Conservation (phyloP, 2,329 filamentous ascomycete species). For the Zasmidium citrigriseum region DNA sequence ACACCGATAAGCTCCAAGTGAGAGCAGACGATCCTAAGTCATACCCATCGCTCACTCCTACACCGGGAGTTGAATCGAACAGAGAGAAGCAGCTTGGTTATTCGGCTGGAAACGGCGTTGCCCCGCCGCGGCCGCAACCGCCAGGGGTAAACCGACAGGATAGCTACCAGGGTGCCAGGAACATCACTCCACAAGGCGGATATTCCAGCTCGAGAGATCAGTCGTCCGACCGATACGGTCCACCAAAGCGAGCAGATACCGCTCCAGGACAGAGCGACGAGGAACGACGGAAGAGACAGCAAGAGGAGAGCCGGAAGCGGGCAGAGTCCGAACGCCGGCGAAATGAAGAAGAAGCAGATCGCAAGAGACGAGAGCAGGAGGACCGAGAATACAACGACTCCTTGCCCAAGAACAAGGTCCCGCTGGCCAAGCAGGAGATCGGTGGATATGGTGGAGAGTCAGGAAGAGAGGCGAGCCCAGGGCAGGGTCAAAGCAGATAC, state of each 20-base stretch:
- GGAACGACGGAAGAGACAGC: constrained; percentile 36
- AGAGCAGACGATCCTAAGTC: constrained; percentile 69
- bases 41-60: constrained; percentile 68
- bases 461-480: constrained; percentile 44
- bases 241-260: constrained; percentile 33
- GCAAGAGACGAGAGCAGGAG: constrained; percentile 69
- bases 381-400: constrained; percentile 77
- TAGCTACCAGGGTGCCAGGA: constrained; percentile 42
- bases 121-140: constrained; percentile 50
- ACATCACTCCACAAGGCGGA: constrained; percentile 20
- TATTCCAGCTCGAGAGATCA: constrained; percentile 26
- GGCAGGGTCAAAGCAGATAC: constrained; percentile 64
- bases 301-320: constrained; percentile 43
- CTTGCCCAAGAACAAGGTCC: constrained; percentile 76
- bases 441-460: constrained; percentile 57
- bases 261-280: constrained; percentile 41
- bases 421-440: constrained; percentile 86
- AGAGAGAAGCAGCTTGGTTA: constrained; percentile 53
- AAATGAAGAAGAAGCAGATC: constrained; percentile 48
- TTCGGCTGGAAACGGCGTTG: constrained; percentile 47
- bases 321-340: constrained; percentile 42
- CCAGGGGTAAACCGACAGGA: constrained; percentile 48
- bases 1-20: constrained; percentile 76
- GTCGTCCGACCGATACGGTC: constrained; percentile 27
- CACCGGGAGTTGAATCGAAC: constrained; percentile 56